Evolutionary conservation across 768 basidiomycete species (phyloP), one percentile per base, ranked within the genome.

Genomic region (Lactarius indigo): DNA sequence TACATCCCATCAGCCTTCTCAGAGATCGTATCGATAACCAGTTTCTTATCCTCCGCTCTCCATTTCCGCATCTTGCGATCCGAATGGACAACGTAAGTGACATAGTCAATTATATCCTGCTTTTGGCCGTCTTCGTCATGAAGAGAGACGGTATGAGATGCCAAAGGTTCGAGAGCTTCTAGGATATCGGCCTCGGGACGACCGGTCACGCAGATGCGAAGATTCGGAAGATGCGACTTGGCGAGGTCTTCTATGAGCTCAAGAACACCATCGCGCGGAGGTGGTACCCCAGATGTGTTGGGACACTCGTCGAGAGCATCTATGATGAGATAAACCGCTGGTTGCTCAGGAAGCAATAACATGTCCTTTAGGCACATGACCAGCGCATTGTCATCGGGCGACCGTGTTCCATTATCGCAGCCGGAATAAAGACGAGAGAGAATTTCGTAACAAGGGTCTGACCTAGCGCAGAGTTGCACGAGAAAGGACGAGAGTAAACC

Each of bases 241-340:
- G 55, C 26, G 10, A 64, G 54, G 23, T 64, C 31, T 2, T 57
- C 20, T 10, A 57, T 18, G 15, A 64, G 13, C 1, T 33, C 37
- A 3, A 63, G 54, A 5, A 63, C 39, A 5, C 20, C 1, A 0
- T 44, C 42, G 18, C 62, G 62, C 15, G 39, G 8, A 18, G 52
- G 3, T 5, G 0, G 0, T 3, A 54, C 3, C 0, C 52, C 61
- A 8, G 41, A 57, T 0, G 59, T 47, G 15, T 26, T 58, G 9
- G 63, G 63, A 47, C 63, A 64, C 31, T 64, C 63, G 13, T 64
- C 63, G 2, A 64, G 28, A 7, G 30, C 63, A 35, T 64, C 63
- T 17, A 64, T n/a, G 31, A 64, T 28, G 1, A 64, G 57, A n/a
- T 57, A 64, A 0, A 41, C 26, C 1, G 8, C 9, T 0, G 41